Base-by-base conservation (phyloP, 2,329 filamentous ascomycete species). In the Pseudonectria buxi region DNA sequence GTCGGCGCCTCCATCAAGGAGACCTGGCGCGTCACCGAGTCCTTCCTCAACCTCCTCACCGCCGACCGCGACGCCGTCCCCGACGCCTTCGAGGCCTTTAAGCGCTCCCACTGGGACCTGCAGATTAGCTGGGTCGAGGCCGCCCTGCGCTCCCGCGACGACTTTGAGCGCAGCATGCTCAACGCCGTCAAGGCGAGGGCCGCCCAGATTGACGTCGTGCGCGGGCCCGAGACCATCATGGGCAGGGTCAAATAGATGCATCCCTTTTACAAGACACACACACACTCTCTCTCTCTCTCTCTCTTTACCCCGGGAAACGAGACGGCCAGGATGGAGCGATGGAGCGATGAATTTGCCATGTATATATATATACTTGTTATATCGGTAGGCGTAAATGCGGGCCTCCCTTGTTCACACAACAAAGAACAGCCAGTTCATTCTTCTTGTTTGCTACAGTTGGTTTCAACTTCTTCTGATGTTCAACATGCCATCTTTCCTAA, bases 91-190 rank as follows among this genome's bases (percentile, higher is more conserved):
- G 83, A 83, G 50, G 67, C 69, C 5, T 90, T 98, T 67, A 96
- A 95, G 71, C 68, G 64, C 26, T 73, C 77, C 30, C 95, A 95
- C 61, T 95, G 90, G 86, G 92, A 98, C 63, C 68, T 96, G 57
- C 87, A 94, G 60, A 81, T 96, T 40, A 83, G 81, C 30, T 98
- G 92, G 92, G 88, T 98, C 7, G 94, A 98, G 69, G 83, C 86
- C 6, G 90, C 95, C 31, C 58, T 98, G 45, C 75, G 89, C 47
- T 73, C 80, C 2, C 72, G 94, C 49, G 92, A 98, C 61, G 92
- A 98, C 65, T 96, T 94, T 64, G 92, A 96, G 61, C 73, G 90
- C 48, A 75, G 77, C 41, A 87, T 96, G 85, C 62, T 96, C 45
- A 92, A 87, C 55, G 75, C 78, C 13, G 83, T 96, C 32, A 96